phyloP scores from a whole-genome alignment of 2,329 filamentous ascomycete genomes.

The Xylaria sp. region DNA sequence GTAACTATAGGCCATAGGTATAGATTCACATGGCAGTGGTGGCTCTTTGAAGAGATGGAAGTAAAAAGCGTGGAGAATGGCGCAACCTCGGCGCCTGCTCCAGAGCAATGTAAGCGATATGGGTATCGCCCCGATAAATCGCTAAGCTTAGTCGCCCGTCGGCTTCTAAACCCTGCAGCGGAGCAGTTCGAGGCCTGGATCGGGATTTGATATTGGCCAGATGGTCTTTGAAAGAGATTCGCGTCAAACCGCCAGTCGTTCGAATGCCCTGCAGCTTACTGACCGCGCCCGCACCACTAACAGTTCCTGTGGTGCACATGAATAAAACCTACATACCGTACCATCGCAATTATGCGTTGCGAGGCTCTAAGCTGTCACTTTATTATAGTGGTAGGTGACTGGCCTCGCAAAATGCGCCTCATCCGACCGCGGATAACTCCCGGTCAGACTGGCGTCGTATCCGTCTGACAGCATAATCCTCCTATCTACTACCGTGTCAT shows the following conservation, averaged over 20 bases:
- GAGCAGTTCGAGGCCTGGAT: background rate
- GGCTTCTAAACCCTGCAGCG: conserved; percentile 21
- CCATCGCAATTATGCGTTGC: background rate
- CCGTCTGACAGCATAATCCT: conserved; percentile 31
- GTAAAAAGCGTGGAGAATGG: conserved; percentile 26
- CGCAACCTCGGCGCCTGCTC: conserved; percentile 28
- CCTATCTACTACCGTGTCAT: conserved; percentile 17
- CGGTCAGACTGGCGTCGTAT: conserved; percentile 36
- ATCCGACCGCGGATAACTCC: conserved; percentile 32
- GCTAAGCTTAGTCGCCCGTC: background rate
- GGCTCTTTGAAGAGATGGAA: background rate
- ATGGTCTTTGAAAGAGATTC: conserved; percentile 7
- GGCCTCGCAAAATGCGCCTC: conserved; percentile 17
- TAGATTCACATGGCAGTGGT: conserved; percentile 8
- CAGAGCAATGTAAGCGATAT: conserved; percentile 8
- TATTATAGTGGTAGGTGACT: background rate
- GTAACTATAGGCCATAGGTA: background rate
- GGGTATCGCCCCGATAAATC: conserved; percentile 4
- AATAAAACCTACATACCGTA: background rate
- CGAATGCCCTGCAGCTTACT: conserved; percentile 22
- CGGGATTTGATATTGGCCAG: background rate
- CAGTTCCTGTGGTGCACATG: background rate
- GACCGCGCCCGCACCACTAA: conserved; percentile 3
- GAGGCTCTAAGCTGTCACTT: background rate
- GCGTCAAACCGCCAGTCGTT: conserved; percentile 1